phyloP scores from a whole-genome alignment of 352 stramenopile genomes.

The Globisporangium okanoganense region DNA sequence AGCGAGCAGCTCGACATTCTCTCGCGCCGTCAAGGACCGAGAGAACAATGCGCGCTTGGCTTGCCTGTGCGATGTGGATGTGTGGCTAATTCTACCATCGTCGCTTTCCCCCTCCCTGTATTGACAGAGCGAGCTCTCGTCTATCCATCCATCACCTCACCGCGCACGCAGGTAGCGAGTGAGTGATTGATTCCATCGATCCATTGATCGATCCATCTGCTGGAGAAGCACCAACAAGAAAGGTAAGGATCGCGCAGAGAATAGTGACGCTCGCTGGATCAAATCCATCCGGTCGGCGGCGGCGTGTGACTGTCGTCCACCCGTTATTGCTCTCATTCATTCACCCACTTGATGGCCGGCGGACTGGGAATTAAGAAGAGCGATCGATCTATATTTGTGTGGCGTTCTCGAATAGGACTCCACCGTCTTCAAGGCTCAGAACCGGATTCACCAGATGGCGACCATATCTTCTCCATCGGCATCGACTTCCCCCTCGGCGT shows the following conservation, averaged over 20 bases:
- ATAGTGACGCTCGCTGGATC: constrained; percentile 4
- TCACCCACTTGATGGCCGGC: background rate
- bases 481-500: constrained; percentile 5
- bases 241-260: constrained; percentile 5
- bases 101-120: background rate
- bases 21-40: background rate
- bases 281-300: constrained; percentile 13
- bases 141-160: constrained; percentile 1
- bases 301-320: background rate
- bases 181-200: constrained; percentile 18
- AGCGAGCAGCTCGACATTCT: background rate
- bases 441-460: constrained; percentile 19
- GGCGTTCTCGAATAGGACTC: constrained; percentile 5
- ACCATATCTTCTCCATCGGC: constrained; percentile 16
- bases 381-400: constrained; percentile 5
- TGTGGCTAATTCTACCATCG: constrained; percentile 1
- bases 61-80: background rate
- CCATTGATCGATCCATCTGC: constrained; percentile 19
- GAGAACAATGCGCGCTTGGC: background rate
- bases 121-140: background rate
- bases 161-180: constrained; percentile 5
- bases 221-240: background rate
- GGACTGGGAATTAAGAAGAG: background rate
- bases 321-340: background rate
- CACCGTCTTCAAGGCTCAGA: constrained; percentile 4